These are phyloP conservation scores for Cucumis sativus DNA, from an alignment of 306 rosid genomes.

Conservation along the genomic window DNA sequence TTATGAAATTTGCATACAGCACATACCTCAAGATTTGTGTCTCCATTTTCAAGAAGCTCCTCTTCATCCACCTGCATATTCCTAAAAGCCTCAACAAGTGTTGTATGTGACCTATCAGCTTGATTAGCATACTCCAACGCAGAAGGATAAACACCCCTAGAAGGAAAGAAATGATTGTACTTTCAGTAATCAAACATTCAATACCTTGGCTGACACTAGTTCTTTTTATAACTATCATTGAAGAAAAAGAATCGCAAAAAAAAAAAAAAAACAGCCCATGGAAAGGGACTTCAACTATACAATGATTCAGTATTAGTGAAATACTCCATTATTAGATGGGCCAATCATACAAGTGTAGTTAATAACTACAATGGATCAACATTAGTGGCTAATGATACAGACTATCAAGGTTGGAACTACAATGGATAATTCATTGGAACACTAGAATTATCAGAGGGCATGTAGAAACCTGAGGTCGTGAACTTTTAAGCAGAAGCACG, in stretches of 20 bases:
- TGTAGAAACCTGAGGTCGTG: background rate
- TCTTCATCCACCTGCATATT: constrained; percentile 59
- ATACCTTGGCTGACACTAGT: background rate
- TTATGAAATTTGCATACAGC: background rate
- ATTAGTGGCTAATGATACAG: background rate
- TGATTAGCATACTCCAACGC: constrained; percentile 58
- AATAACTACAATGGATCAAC: background rate
- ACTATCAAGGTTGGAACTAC: background rate
- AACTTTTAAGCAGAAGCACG: background rate
- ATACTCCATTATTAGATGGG: background rate
- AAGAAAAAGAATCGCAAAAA: too few relatives aligned
- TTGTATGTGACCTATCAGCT: constrained; percentile 39
- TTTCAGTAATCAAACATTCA: background rate
- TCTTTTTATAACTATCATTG: too few relatives aligned
- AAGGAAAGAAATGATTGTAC: constrained; percentile 12
- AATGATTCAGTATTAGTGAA: background rate
- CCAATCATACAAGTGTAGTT: background rate
- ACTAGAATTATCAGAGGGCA: background rate
- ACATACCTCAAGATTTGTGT: constrained; percentile 51
- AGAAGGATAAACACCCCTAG: constrained; percentile 58
- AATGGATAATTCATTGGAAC: background rate
- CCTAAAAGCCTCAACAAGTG: constrained; percentile 75
- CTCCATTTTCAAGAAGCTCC: constrained; percentile 69
- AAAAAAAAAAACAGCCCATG: too few relatives aligned
- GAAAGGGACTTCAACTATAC: too few relatives aligned